Evolutionary conservation across 768 basidiomycete species (phyloP).

Genomic region (Boletus tylopilopsis): DNA sequence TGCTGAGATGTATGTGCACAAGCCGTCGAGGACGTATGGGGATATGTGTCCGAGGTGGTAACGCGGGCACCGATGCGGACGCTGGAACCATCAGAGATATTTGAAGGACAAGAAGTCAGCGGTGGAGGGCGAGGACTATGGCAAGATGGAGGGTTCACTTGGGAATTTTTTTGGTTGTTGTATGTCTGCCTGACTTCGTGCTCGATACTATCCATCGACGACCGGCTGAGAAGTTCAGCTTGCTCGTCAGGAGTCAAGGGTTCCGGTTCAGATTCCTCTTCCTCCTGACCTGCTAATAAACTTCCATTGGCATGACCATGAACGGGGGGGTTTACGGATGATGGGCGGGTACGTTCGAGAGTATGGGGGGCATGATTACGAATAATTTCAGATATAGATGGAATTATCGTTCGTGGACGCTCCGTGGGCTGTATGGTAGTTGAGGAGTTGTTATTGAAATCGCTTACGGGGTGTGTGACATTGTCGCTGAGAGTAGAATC

Average conservation of each 20-base stretch:
- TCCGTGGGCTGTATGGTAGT: conserved; percentile 21
- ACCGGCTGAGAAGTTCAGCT: conserved; percentile 65
- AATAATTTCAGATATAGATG: conserved; percentile 88
- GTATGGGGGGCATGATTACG: conserved; percentile 67
- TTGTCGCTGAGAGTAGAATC: conserved; percentile 20
- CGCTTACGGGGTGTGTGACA: conserved; percentile 5
- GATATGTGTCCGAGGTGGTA: conserved; percentile 49
- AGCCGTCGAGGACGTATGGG: conserved; percentile 43
- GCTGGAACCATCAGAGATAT: conserved; percentile 55
- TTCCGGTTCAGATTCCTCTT: conserved; percentile 49
- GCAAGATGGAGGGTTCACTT: conserved; percentile 34
- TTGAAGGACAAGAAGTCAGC: conserved; percentile 36
- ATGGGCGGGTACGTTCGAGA: conserved; percentile 44
- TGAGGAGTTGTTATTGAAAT: conserved; percentile 9
- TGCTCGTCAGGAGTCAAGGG: conserved; percentile 53
- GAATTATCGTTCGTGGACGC: conserved; percentile 50
- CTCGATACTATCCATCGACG: conserved; percentile 84
- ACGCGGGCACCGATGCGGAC: conserved; percentile 25
- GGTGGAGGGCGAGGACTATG: conserved; percentile 38
- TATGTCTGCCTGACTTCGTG: conserved; percentile 75
- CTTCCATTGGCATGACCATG: conserved; percentile 48
- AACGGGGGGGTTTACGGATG: conserved; percentile 44
- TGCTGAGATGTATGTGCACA: conserved; percentile 22
- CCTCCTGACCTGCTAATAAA: conserved; percentile 43
- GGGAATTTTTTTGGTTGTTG: conserved; percentile 46